phyloP scores from a whole-genome alignment of 139 green algal genomes.

The Chlorella vulgaris region DNA sequence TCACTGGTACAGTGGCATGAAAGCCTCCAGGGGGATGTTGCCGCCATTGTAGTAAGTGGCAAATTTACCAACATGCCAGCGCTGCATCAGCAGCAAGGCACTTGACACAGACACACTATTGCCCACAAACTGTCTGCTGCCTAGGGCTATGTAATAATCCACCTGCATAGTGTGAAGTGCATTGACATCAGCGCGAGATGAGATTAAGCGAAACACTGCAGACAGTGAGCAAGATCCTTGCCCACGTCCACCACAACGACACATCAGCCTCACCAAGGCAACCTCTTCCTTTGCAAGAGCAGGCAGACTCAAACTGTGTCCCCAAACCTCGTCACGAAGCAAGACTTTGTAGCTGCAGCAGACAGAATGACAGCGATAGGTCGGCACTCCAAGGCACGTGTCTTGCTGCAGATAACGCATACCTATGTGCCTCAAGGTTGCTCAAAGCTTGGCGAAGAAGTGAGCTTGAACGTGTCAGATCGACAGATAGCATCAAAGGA shows the following conservation, averaged over 20 bases:
- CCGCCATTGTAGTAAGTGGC: slow-evolving; percentile 25
- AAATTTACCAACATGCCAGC: background rate
- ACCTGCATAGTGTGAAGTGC: background rate
- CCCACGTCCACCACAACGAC: background rate
- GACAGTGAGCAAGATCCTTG: background rate
- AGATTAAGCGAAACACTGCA: too few relatives aligned
- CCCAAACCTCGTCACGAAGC: background rate
- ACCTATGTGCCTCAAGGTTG: background rate
- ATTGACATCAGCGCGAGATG: background rate
- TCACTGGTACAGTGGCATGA: slow-evolving; percentile 20
- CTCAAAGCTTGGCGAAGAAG: background rate
- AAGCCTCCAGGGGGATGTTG: slow-evolving; percentile 28
- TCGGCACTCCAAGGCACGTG: background rate
- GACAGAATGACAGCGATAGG: background rate
- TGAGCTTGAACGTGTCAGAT: background rate
- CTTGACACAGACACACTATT: slow-evolving; percentile 10
- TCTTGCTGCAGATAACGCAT: background rate
- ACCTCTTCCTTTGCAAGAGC: background rate
- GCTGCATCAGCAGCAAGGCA: slow-evolving; percentile 28
- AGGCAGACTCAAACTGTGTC: background rate
- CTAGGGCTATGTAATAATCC: slow-evolving; percentile 1
- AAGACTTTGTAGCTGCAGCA: slow-evolving; percentile 11
- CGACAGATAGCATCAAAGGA: background rate
- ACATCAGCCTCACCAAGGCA: background rate
- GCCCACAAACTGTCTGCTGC: slow-evolving; percentile 11